Evolutionary conservation across 2,329 filamentous ascomycete species (phyloP), one percentile per base, ranked within the genome.

Genomic region (Penicillium paneum): DNA sequence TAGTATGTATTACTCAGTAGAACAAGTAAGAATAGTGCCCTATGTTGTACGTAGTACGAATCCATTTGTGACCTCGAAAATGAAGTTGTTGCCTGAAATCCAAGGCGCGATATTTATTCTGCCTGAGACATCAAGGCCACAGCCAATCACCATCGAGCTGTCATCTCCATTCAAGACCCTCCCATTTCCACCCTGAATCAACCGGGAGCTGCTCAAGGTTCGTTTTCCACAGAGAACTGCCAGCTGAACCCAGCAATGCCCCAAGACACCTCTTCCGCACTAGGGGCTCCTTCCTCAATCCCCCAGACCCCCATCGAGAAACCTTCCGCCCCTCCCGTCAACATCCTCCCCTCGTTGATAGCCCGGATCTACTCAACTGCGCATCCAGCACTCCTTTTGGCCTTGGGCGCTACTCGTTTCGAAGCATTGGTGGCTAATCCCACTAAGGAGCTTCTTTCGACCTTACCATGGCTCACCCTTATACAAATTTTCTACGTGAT

Each of bases 381-480:
- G 19, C 89, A 95, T 62, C 87, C 89, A 0, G 72, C 81, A 26
- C 73, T 91, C 11, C 78, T 95, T 29, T 79, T 90, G 29, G 81
- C 80, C 10, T 73, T 88, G 34, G 86, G 88, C 67, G 79, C 81
- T 42, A 67, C 83, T 59, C 82, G 82, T 36, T 93, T 95, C 72
- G 70, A 76, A 34, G 75, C 80, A 17, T 78, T 96, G 26, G 88
- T 95, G 28, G 77, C 79, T 15, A 83, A 92, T 60, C 90, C 91
- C 0, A 81, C 87, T 2, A 73, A 80, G 15, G 81, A 86, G 7
- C 80, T 96, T 35, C 71, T 81, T 13, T 79, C 70, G 29, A 78
- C 85, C 2, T 75, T 93, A 3, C 80, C 86, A 0, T 80, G 84
- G 12, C 77, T 92, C 13, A 81, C 82, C 3, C 72, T 79, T 5